Evolutionary conservation across 2,329 filamentous ascomycete species (phyloP), one percentile per base, ranked within the genome.

Genomic region (Claviceps pazoutovae): DNA sequence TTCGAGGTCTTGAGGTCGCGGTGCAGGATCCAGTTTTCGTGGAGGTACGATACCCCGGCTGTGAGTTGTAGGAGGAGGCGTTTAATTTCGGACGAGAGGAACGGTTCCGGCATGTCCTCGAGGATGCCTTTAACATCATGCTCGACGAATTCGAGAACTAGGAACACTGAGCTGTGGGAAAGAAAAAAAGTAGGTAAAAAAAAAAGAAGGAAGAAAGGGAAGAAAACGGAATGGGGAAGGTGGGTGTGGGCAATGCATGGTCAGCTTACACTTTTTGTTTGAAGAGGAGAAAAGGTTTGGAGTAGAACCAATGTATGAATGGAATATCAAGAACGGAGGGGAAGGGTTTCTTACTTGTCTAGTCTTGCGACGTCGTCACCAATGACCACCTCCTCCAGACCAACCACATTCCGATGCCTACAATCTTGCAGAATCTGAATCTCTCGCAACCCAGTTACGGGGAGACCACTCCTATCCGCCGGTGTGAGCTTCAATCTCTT

Each of bases 101-200:
- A 98, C 0, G 90, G 89, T 64, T 96, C 88, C 50, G 84, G 79
- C 88, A 97, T 95, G 64, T 94, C 87, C 67, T 94, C 87, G 56
- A 95, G 85, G 53, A 98, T 78, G 51, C 85, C 87, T 68, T 94
- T 95, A 53, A 98, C 81, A 64, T 98, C 93, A 74, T 98, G 93
- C 72, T 97, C 91, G 61, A 96, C 75, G 68, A 97, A 98, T 64
- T 96, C 90, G 76, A 98, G 91, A 56, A 97, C 93, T 53, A 98
- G 80, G 66, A 88, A 94, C 58, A 96, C 84, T 34, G 67, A 70
- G 70, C 84, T 88, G 66, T 14, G 9, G 16, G 5, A 21, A 17
- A 8, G 19, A 21, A 34, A 17, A 6, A 2, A 39, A 11, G 17
- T 23, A 17, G 16, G 26, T 6, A 37, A 23, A 48, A n/a, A 19